Conservation (phyloP, 306 rosid genomes). For the Vigna angularis region DNA sequence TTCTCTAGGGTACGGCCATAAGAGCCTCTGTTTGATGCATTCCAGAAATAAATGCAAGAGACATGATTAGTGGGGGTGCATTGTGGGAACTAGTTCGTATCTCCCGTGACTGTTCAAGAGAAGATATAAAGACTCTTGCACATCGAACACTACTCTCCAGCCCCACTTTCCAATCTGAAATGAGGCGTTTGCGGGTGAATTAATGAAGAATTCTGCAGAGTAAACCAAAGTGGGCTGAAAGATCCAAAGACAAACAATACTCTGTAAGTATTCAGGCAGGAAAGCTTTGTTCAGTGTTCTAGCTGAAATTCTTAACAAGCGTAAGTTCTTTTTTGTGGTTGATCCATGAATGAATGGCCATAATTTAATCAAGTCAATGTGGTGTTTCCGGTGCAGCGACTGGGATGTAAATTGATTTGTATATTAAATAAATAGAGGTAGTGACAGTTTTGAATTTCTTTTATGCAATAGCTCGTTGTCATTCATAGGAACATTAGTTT, state of each 20-base stretch:
- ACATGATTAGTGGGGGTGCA: slow-evolving; percentile 93
- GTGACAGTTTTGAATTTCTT: slow-evolving; percentile 41
- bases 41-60: slow-evolving; percentile 91
- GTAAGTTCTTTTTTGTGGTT: slow-evolving; percentile 40
- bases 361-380: slow-evolving; percentile 34
- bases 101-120: slow-evolving; percentile 88
- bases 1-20: slow-evolving; percentile 25
- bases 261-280: slow-evolving; percentile 21
- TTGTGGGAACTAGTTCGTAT: slow-evolving; percentile 94
- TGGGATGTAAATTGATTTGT: slow-evolving; percentile 71
- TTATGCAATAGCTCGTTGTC: slow-evolving; percentile 21
- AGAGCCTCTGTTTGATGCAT: slow-evolving; percentile 43
- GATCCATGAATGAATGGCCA: slow-evolving; percentile 38
- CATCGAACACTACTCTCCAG: slow-evolving; percentile 79
- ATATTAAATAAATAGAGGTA: slow-evolving; percentile 53
- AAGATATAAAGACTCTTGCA: slow-evolving; percentile 94
- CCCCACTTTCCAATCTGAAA: slow-evolving; percentile 88
- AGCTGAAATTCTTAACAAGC: slow-evolving; percentile 42
- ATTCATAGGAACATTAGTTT: slow-evolving; percentile 21
- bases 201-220: slow-evolving; percentile 45
- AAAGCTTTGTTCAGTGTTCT: slow-evolving; percentile 35
- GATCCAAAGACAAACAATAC: slow-evolving; percentile 13
- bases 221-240: slow-evolving; percentile 34
- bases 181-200: slow-evolving; percentile 74
- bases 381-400: slow-evolving; percentile 46